A percentile compares a stretch with the other conserved stretches of the same genome.
Evolutionary conservation across 2,329 filamentous ascomycete species (phyloP).

Genomic region (Pestalotiopsis sp.): DNA sequence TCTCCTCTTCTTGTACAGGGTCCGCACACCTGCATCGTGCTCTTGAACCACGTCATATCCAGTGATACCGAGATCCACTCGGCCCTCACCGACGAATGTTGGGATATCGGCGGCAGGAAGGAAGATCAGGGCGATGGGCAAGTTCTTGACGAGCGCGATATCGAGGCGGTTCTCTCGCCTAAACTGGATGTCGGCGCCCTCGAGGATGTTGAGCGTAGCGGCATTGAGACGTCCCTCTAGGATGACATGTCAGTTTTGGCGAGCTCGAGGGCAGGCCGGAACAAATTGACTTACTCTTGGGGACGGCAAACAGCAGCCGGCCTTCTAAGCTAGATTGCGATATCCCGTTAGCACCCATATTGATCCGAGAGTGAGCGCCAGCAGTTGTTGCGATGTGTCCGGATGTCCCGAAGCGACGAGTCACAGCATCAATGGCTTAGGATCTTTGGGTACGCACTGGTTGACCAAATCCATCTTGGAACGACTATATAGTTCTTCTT

Average conservation of each 20-base stretch:
- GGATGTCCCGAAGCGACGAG: background rate
- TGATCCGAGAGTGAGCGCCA: background rate
- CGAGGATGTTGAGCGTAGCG: conserved; percentile 84
- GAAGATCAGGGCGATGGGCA: conserved; percentile 93
- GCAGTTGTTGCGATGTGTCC: background rate
- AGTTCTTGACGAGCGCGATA: conserved; percentile 96
- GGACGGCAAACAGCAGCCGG: conserved; percentile 93
- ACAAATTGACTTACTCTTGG: conserved; percentile 76
- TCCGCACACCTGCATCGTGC: conserved; percentile 70
- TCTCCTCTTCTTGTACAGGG: conserved; percentile 49
- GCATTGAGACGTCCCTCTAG: conserved; percentile 91
- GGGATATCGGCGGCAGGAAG: conserved; percentile 96
- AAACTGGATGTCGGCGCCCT: conserved; percentile 96
- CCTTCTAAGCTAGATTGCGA: conserved; percentile 73
- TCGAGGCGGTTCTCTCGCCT: conserved; percentile 92
- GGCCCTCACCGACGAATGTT: conserved; percentile 93
- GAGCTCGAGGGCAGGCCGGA: background rate
- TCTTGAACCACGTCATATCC: conserved; percentile 91
- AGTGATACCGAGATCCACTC: conserved; percentile 92
- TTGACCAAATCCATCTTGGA: conserved; percentile 57
- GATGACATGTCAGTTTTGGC: conserved; percentile 6
- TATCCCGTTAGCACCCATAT: background rate
- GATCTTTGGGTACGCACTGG: conserved; percentile 42
- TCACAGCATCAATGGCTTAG: background rate
- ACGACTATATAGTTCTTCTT: background rate